phyloP scores from a whole-genome alignment of 441 rosid species.

The Biscutella laevigata region DNA sequence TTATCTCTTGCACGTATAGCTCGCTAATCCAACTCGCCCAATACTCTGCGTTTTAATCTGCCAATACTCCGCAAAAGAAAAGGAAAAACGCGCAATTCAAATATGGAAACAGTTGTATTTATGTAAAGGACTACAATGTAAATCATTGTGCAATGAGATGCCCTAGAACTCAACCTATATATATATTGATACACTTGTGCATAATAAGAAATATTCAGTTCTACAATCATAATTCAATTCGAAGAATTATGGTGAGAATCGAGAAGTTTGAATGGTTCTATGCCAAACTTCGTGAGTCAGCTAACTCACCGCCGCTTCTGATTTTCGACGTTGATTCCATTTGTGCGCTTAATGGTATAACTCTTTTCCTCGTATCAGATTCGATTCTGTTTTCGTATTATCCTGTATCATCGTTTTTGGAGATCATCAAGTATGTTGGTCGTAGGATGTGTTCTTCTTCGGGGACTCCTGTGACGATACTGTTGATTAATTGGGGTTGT shows the following conservation, averaged over 20 bases:
- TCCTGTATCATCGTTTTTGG: constrained; percentile 81
- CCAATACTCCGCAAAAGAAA: too few species aligned
- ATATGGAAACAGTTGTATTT: too few species aligned
- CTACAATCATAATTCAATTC: constrained; percentile 9
- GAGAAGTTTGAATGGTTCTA: constrained; percentile 58
- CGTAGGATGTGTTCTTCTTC: constrained; percentile 44
- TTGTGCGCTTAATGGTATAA: constrained; percentile 70
- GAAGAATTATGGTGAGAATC: constrained; percentile 68
- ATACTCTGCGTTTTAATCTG: constrained; percentile 14
- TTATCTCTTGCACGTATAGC: constrained; percentile 9
- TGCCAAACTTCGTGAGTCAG: constrained; percentile 61
- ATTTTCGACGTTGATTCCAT: constrained; percentile 86
- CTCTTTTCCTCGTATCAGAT: constrained; percentile 80
- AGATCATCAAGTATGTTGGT: constrained; percentile 59
- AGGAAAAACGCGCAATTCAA: too few species aligned
- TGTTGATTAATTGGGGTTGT: constrained; percentile 85
- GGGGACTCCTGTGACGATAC: constrained; percentile 43
- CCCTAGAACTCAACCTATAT: too few species aligned
- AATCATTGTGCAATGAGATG: too few species aligned
- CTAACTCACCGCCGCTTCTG: constrained; percentile 46
- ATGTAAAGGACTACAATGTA: too few species aligned
- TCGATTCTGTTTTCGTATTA: constrained; percentile 83
- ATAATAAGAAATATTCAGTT: too few species aligned
- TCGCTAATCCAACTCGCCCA: not conserved
- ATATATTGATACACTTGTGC: too few species aligned